These are phyloP conservation scores for Fusarium annulatum DNA, from an alignment of 2,329 filamentous ascomycete species.

Conservation along the genomic window DNA sequence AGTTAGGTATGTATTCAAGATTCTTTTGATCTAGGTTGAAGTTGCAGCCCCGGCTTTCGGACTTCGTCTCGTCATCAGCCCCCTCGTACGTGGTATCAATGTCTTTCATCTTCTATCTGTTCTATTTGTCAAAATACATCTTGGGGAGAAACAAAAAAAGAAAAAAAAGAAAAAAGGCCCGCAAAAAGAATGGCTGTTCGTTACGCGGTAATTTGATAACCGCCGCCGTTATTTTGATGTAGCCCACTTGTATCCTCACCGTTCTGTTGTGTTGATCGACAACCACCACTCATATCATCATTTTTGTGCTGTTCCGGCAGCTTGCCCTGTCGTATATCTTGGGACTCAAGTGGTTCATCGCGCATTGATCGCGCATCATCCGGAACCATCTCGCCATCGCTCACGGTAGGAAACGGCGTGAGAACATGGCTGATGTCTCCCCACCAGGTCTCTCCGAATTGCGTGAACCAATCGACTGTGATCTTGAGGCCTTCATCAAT, in stretches of 20 bases:
- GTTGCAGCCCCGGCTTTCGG: background rate
- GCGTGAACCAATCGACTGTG: conserved; percentile 77
- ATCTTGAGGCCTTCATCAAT: conserved; percentile 71
- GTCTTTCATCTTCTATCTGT: conserved; percentile 2
- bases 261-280: conserved; percentile 16
- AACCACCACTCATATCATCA: conserved; percentile 18
- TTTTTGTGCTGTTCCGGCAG: conserved; percentile 22
- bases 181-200: background rate
- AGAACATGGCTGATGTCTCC: conserved; percentile 76
- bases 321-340: conserved; percentile 35
- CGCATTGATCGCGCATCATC: conserved; percentile 54
- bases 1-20: background rate
- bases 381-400: conserved; percentile 65
- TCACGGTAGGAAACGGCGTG: conserved; percentile 73
- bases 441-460: conserved; percentile 77
- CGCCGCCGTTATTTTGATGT: conserved; percentile 4
- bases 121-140: conserved; percentile 10
- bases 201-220: conserved; percentile 25
- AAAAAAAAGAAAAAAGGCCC: background rate
- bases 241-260: conserved; percentile 13
- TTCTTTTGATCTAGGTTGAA: conserved; percentile 1
- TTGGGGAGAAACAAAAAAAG: background rate
- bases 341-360: conserved; percentile 48
- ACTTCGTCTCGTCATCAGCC: conserved; percentile 22
- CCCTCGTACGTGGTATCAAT: conserved; percentile 35